Evolutionary conservation across 2,329 filamentous ascomycete species (phyloP).

Genomic region (Scleromitrula shiraiana): DNA sequence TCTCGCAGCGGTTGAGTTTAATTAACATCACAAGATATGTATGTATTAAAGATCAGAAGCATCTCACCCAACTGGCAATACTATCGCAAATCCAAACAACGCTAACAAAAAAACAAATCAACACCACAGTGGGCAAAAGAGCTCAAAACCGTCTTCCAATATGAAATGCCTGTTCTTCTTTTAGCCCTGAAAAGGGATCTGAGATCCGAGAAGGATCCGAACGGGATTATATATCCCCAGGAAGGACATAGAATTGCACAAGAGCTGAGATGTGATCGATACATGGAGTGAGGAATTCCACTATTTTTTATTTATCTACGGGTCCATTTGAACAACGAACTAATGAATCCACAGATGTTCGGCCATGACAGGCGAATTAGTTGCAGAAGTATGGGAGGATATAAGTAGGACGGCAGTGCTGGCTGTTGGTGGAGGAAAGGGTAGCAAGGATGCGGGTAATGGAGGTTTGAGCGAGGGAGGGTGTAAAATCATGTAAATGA

Average conservation of each 20-base stretch:
- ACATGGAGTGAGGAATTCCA: constrained; percentile 44
- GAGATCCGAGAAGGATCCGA: constrained; percentile 47
- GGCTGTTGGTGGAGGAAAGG: constrained; percentile 4
- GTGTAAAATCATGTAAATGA: constrained; percentile 5
- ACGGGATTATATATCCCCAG: constrained; percentile 53
- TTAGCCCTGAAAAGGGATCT: constrained; percentile 55
- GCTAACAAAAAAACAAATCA: not conserved
- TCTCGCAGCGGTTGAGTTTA: constrained; percentile 49
- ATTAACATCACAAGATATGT: constrained; percentile 51
- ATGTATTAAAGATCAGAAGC: constrained; percentile 22
- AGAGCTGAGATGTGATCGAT: constrained; percentile 52
- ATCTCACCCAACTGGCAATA: too few relatives aligned
- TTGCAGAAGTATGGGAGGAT: constrained; percentile 10
- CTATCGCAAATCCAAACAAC: not conserved
- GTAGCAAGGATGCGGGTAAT: not conserved
- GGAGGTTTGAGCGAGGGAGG: constrained; percentile 5
- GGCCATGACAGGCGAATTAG: constrained; percentile 3
- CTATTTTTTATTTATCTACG: not conserved
- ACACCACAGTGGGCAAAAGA: constrained; percentile 47
- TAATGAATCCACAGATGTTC: not conserved
- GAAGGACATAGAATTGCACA: constrained; percentile 51
- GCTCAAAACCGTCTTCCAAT: constrained; percentile 41
- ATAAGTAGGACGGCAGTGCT: constrained; percentile 7
- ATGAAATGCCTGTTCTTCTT: constrained; percentile 46
- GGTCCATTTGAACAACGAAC: not conserved